Evolutionary conservation across 2,329 filamentous ascomycete genomes (phyloP), one percentile per base, ranked within the genome.

Genomic region (Fusarium chuoi): DNA sequence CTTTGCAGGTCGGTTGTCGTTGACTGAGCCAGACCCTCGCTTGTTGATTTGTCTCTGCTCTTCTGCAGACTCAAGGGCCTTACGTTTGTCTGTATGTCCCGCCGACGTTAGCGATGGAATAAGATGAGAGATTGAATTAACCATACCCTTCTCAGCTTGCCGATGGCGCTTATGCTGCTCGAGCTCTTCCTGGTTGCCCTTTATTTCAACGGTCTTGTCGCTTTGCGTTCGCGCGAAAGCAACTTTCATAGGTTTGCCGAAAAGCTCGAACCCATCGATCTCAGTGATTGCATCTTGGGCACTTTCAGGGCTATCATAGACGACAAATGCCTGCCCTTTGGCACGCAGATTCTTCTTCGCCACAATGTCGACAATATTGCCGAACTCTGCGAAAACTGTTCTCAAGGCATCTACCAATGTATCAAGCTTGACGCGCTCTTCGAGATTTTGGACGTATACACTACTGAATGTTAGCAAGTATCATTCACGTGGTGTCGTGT

Each of bases 251-350:
- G 93, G 92, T 84, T 98, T 97, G 56, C 93, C 94, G 78, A 97
- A 97, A 9, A 99, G 85, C 77, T 97, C 93, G 82, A 99, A 99
- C 14, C 94, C 96, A 78, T 98, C 93, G 71, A 97, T 88, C 77
- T 97, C 94, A 58, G 97, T 94, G 71, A 98, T 93, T 24, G 96
- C 96, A 72, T 90, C 89, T 59, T 89, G 86, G 7, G 95, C 95
- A n/a, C 91, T 90, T 62, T 95, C 93, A n/a, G 92, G 86, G 70
- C 87, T 89, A 77, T 97, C 94, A 81, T 95, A 98, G 51, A 98
- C 95, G 56, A 99, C 85, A 81, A 99, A 99, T 2, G 96, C 96
- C 84, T 99, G 96, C 18, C 96, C 96, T 82, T 97, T 98, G 48
- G 94, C 94, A 81, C 94, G 95, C 36, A 98, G 84, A 82, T 97